Percentiles rank a stretch among this genome's conserved stretches.
Conservation (phyloP, 257 asterid genomes). For the Solanum paucissectum region DNA sequence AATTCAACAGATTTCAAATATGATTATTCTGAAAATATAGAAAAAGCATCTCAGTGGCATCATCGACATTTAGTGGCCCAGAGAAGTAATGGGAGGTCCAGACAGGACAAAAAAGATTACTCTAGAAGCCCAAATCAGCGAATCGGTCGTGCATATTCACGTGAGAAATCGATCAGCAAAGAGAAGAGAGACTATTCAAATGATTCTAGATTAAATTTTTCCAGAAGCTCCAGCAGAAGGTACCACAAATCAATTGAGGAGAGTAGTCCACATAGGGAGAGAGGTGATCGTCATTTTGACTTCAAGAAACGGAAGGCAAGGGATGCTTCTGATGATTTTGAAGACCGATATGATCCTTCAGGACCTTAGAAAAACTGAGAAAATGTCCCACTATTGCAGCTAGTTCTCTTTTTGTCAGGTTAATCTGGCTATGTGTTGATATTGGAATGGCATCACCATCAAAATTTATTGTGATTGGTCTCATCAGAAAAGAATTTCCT, state of each 20-base stretch:
- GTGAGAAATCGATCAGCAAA: conserved; percentile 12
- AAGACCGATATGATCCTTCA: conserved; percentile 70
- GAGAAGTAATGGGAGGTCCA: conserved; percentile 18
- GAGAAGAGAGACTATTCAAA: conserved; percentile 19
- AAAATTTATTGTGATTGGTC: not conserved
- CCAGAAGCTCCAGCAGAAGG: conserved; percentile 24
- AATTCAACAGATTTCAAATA: conserved; percentile 12
- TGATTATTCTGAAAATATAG: conserved; percentile 8
- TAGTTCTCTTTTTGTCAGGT: not conserved
- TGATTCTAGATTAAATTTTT: conserved; percentile 14
- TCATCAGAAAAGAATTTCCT: not conserved
- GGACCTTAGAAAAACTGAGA: conserved; percentile 21
- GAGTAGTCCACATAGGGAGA: conserved; percentile 33
- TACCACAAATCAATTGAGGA: conserved; percentile 26
- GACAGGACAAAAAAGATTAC: conserved; percentile 11
- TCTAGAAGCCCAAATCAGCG: conserved; percentile 19
- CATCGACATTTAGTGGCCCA: conserved; percentile 15
- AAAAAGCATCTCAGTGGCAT: conserved; percentile 18
- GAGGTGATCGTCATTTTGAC: conserved; percentile 24
- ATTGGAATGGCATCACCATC: not conserved
- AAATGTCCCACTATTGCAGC: conserved; percentile 8
- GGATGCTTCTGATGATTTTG: conserved; percentile 33
- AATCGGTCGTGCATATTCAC: conserved; percentile 13
- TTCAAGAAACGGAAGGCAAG: conserved; percentile 17
- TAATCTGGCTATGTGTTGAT: not conserved